Conservation (phyloP, 2,329 filamentous ascomycete genomes). For the Zymoseptoria crescenta region DNA sequence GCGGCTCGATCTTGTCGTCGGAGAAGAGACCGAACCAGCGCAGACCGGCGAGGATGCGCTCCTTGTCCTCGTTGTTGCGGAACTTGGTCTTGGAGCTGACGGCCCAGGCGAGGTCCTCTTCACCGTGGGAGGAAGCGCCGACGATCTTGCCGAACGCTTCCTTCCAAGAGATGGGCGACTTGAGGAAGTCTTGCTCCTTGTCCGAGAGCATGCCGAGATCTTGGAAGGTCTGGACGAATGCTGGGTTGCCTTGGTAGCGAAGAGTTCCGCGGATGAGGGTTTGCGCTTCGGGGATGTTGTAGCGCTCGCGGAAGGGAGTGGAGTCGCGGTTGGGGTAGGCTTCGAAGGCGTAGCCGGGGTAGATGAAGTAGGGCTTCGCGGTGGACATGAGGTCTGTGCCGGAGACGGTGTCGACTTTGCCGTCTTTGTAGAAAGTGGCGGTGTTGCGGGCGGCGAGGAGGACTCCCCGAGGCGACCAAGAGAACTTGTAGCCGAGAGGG, state of each 20-base stretch:
- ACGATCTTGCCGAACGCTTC: constrained; percentile 75
- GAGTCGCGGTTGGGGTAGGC: constrained; percentile 92
- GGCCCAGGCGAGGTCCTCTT: constrained; percentile 57
- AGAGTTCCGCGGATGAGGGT: constrained; percentile 80
- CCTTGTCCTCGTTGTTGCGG: constrained; percentile 57
- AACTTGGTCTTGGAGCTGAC: constrained; percentile 72
- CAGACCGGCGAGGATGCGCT: constrained; percentile 62
- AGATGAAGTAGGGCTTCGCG: constrained; percentile 86
- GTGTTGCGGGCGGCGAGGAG: constrained; percentile 78
- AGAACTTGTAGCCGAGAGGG: constrained; percentile 91
- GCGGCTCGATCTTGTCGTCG: constrained; percentile 59
- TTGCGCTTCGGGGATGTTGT: constrained; percentile 84
- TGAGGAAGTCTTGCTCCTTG: constrained; percentile 56
- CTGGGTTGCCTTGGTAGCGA: constrained; percentile 80
- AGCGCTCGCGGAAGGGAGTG: constrained; percentile 77
- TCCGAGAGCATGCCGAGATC: constrained; percentile 85
- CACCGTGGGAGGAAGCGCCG: constrained; percentile 56
- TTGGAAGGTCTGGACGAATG: constrained; percentile 80
- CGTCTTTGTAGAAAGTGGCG: constrained; percentile 76
- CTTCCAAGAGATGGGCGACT: constrained; percentile 63
- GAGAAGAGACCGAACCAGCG: constrained; percentile 66
- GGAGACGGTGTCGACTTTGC: constrained; percentile 53
- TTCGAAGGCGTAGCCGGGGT: constrained; percentile 80
- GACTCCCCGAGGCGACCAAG: constrained; percentile 67
- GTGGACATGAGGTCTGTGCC: constrained; percentile 60